Base-by-base conservation (phyloP, 140 eudicot genomes). In the Bidens hawaiensis region DNA sequence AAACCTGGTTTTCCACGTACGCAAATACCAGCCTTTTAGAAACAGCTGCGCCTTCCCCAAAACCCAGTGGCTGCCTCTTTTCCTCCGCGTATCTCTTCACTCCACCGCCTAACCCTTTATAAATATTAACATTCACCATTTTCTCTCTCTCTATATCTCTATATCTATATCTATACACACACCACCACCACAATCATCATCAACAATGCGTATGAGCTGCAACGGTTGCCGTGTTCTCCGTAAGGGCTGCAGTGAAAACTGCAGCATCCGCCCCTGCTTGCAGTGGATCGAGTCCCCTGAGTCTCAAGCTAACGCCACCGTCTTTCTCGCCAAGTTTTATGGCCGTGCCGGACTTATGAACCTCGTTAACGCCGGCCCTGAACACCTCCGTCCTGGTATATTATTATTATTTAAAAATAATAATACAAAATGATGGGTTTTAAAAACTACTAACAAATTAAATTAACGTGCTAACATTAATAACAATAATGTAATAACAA, bases 281-380 rank as follows among this genome's bases (percentile, higher is more conserved):
- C 83, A 91, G 2, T 91, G 99, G 99, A 87, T 91, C 62, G 78
- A 80, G 19, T 72, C 72, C 51, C 82, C 96, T 22, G 93, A 91
- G 2, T 81, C 99, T 14, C 99, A 91, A 45, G 96, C 96, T 15
- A 78, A 85, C 51, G 99, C 95, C 68, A 93, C 99, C 33, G 83
- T 87, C 3, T 93, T 93, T 15, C 81, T 93, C 0, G 99, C 99
- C 21, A 93, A 93, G 77, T 93, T 93, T 61, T 93, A 93, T 42
- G 99, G 99, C 75, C 99, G 99, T 13, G 95, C 98, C 27, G 98
- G 98, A 5, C 96, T 91, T 41, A 65, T 91, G 76, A 91, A 91
- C 71, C 98, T 91, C 77, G 78, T 93, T 72, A 87, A 91, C 79
- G 86, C 98, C 67, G 98, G 85, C 30, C 91, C 95, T 1, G 60